These are phyloP conservation scores for Aureobasidium sp. DNA, from an alignment of 2,329 filamentous ascomycete species.

Conservation along the genomic window DNA sequence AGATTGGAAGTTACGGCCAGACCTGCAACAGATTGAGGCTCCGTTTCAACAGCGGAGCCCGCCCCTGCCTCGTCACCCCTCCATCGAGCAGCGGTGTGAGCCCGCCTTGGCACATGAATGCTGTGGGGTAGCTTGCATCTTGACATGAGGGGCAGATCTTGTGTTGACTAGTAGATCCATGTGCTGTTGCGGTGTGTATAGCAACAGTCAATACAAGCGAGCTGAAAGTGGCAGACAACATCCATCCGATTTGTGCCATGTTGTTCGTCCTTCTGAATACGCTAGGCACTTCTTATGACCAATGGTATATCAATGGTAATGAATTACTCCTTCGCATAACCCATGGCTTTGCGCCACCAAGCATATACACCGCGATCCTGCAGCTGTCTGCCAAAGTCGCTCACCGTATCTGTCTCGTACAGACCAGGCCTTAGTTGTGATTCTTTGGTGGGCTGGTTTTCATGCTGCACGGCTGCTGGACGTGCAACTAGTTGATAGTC, in stretches of 20 bases:
- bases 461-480: conserved; percentile 34
- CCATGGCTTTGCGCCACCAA: conserved; percentile 66
- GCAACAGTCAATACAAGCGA: background rate
- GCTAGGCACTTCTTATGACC: too few relatives aligned
- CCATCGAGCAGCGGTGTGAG: background rate
- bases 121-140: conserved; percentile 4
- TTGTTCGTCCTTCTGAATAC: too few relatives aligned
- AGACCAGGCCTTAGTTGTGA: conserved; percentile 34
- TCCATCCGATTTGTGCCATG: too few relatives aligned
- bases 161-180: too few relatives aligned
- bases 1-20: background rate
- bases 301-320: background rate
- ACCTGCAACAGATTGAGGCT: background rate
- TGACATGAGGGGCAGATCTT: background rate
- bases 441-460: background rate
- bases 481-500: conserved; percentile 58
- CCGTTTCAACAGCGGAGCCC: background rate
- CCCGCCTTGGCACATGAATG: background rate
- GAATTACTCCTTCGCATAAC: conserved; percentile 29
- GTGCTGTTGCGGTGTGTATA: background rate
- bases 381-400: conserved; percentile 57
- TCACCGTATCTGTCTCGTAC: conserved; percentile 54
- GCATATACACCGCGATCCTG: conserved; percentile 47
- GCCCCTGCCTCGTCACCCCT: conserved; percentile 10
- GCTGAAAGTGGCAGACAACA: background rate